Base-by-base conservation (phyloP, 495 filamentous ascomycete species). In the Chaetomium cochliodes region DNA sequence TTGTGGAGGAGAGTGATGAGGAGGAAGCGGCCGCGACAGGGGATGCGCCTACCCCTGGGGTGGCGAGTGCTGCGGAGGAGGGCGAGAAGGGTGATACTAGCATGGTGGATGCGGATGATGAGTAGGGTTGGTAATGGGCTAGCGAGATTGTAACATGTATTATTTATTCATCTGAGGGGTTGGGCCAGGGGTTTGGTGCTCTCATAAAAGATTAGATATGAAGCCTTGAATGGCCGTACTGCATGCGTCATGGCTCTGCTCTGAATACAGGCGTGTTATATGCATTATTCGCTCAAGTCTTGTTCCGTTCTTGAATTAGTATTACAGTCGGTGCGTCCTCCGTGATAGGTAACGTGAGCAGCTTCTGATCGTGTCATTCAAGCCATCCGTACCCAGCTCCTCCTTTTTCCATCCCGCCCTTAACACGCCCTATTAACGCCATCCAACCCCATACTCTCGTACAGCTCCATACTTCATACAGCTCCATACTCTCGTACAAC, bases 1-100 rank as follows among this genome's bases (percentile, higher is more conserved):
- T 80, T 23, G 68, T 81, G 39, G 80, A 79, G 15, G 79, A 82
- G 62, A 82, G 80, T 39, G 79, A 81, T 58, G 79, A 80, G 50
- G 77, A 77, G 5, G 76, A 75, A 6, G 78, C 75, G 11, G 58
- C 20, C 28, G 56, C n/a, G 26, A 42, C 8, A 2, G 52, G 5
- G 62, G 66, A 52, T 50, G 53, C 51, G 42, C 37, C 33, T 9
- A 60, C 60, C 0, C 39, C 59, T n/a, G 59, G 50, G 20, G 62
- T 41, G 15, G 44, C 54, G 20, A 52, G 25, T n/a, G 60, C 49
- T 42, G 66, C 28, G 0, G 60, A 54, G 22, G 63, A 62, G 20
- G 69, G 57, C 23, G 64, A n/a, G 9, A 62, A 65, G 65, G 68
- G 20, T 9, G 68, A 74, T 63, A 74, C 74, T 11, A 76, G 69